A percentile compares a stretch with the other conserved stretches of the same genome.
Conservation (phyloP, 306 rosid species). For the Prosopis cineraria region DNA sequence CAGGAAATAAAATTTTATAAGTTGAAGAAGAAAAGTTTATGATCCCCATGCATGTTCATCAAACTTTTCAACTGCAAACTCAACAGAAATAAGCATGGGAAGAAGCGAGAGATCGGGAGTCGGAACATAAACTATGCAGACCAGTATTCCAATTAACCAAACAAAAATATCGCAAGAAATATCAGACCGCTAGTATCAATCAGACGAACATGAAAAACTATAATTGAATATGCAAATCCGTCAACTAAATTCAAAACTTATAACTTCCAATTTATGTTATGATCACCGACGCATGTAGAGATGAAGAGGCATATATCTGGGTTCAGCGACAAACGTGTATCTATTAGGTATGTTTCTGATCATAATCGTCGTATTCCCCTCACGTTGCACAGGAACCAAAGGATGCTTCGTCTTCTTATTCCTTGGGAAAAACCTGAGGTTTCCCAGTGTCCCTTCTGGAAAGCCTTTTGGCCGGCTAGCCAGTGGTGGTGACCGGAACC, state of each 20-base stretch:
- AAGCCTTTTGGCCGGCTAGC: background rate
- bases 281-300: background rate
- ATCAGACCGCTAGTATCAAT: background rate
- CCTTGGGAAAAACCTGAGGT: background rate
- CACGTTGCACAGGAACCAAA: background rate
- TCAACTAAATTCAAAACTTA: background rate
- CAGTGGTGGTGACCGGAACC: background rate
- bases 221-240: background rate
- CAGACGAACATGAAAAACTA: background rate
- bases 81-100: too few species aligned
- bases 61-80: background rate
- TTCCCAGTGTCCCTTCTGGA: background rate
- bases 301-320: background rate
- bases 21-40: background rate
- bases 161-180: background rate
- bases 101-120: background rate
- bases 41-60: background rate
- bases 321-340: constrained; percentile 47
- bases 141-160: background rate
- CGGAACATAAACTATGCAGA: background rate
- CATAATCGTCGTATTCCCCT: constrained; percentile 55
- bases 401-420: constrained; percentile 22
- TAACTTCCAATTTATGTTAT: background rate
- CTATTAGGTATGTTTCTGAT: constrained; percentile 59
- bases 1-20: background rate